A percentile compares a stretch with the other conserved stretches of the same genome.
These are phyloP conservation scores for Fraxinus cuspidata DNA, from an alignment of 257 asterid genomes.

Conservation along the genomic window DNA sequence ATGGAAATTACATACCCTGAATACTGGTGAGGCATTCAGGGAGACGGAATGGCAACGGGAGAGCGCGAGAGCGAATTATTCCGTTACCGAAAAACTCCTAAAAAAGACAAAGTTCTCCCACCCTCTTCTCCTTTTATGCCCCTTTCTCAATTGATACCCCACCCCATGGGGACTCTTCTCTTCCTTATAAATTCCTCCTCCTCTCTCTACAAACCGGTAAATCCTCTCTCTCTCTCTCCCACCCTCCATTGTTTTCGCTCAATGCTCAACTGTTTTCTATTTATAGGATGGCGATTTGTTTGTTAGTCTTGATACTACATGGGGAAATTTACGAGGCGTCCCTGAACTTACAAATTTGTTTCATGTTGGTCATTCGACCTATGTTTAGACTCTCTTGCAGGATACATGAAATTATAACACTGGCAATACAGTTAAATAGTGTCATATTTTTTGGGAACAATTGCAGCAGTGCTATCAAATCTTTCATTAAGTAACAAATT, in stretches of 20 bases:
- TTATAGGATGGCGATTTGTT: not conserved
- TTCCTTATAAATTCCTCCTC: not conserved
- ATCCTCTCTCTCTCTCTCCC: not conserved
- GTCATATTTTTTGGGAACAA: no score
- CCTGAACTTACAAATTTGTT: not conserved
- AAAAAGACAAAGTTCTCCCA: constrained; percentile 43
- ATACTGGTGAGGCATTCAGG: constrained; percentile 99
- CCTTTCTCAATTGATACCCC: constrained; percentile 1
- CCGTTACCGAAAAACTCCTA: constrained; percentile 74
- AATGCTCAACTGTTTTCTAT: not conserved
- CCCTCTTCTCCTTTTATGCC: constrained; percentile 28
- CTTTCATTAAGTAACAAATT: no score
- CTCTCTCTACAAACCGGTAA: not conserved
- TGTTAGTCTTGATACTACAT: not conserved
- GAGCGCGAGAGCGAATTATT: constrained; percentile 76
- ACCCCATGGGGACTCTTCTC: not conserved
- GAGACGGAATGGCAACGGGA: constrained; percentile 85
- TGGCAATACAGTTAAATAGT: no score
- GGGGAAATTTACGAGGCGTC: not conserved
- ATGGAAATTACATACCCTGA: constrained; percentile 58
- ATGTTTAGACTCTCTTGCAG: no score
- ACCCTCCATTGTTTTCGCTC: constrained; percentile 3
- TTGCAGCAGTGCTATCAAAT: no score
- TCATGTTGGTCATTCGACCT: no score
- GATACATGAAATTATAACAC: no score